Base-by-base conservation (phyloP, 2,329 filamentous ascomycete species). In the Botrytis fabae region DNA sequence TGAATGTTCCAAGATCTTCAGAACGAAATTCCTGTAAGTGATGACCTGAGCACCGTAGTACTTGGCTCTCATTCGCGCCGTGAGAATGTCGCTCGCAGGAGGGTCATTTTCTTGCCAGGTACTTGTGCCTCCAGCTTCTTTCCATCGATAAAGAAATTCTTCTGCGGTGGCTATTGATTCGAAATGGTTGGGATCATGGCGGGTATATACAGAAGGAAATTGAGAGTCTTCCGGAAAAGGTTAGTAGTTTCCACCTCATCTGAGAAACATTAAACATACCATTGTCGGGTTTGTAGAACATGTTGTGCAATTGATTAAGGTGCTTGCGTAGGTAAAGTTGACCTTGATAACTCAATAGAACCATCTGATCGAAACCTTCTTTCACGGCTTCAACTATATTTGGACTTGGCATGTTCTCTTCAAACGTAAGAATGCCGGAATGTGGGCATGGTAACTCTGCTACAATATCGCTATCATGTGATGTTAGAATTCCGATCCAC, bases 31-130 rank as follows among this genome's bases (percentile, higher is more conserved):
- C 38, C 96, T 89, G 80, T 96, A 92, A 40, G 95, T 95, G 80
- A 98, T 95, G 75, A 97, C 94, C 76, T 92, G 89, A 0, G 94
- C 95, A 32, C 96, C 96, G 85, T 95, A 98, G 82, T 96, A 98
- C 81, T 99, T 98, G 22, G 93, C 96, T 60, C 95, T 91, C 75
- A 98, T 85, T 35, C 96, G 89, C 46, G 95, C 95, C 20, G 89
- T 86, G 25, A 98, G 89, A 74, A 98, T 94, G 66, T 97, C 90
- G 0, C 80, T 81, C 0, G 94, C 88, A 1, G 94, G 93, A 7
- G 86, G 85, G 71, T 97, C 93, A 2, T 85, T 82, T 74, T 78
- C 78, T 59, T 74, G 83, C 82, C 87, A 95, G 83, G 87, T 87
- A 28, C 80, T 76, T 79, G 64, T 42, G 14, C 48, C 64, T 57